Evolutionary conservation across 495 filamentous ascomycete species (phyloP).

Genomic region (Penicillium salamii): DNA sequence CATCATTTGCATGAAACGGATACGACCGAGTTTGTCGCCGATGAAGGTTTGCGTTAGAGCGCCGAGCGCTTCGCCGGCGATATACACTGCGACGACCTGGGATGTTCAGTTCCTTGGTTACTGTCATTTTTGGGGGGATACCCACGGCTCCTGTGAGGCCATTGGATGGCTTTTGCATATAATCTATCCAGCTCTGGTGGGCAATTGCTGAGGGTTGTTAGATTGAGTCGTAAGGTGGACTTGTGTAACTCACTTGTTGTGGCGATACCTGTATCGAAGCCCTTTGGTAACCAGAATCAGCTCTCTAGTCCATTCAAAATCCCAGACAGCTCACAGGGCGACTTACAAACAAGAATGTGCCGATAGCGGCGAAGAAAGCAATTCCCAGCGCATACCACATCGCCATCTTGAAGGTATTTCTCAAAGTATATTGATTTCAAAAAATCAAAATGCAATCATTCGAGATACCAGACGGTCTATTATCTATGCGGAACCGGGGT

Average conservation of each 20-base stretch:
- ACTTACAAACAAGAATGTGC: conserved; percentile 56
- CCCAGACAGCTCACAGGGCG: not conserved
- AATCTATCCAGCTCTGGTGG: conserved; percentile 58
- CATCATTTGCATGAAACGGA: conserved; percentile 58
- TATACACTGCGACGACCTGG: conserved; percentile 57
- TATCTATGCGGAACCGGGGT: conserved; percentile 12
- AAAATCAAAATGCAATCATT: not conserved
- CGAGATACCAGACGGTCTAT: not conserved
- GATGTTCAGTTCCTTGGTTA: not conserved
- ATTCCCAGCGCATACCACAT: conserved; percentile 46
- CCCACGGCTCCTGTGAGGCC: conserved; percentile 56
- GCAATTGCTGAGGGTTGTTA: conserved; percentile 47
- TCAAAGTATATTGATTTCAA: not conserved
- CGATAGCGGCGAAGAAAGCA: conserved; percentile 54
- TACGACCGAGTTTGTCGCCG: conserved; percentile 55
- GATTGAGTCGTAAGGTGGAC: not conserved
- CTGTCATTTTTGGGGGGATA: not conserved
- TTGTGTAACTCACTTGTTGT: conserved; percentile 50
- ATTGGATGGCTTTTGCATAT: conserved; percentile 54
- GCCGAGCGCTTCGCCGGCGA: conserved; percentile 56
- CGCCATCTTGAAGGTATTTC: conserved; percentile 28
- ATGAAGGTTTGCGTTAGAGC: conserved; percentile 52
- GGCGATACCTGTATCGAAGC: conserved; percentile 58
- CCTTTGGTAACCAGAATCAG: conserved; percentile 27
- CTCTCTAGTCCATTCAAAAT: too few relatives aligned